Evolutionary conservation across 768 basidiomycete genomes (phyloP), one percentile per base, ranked within the genome.

Genomic region (Rhodotorula kratochvilovae): DNA sequence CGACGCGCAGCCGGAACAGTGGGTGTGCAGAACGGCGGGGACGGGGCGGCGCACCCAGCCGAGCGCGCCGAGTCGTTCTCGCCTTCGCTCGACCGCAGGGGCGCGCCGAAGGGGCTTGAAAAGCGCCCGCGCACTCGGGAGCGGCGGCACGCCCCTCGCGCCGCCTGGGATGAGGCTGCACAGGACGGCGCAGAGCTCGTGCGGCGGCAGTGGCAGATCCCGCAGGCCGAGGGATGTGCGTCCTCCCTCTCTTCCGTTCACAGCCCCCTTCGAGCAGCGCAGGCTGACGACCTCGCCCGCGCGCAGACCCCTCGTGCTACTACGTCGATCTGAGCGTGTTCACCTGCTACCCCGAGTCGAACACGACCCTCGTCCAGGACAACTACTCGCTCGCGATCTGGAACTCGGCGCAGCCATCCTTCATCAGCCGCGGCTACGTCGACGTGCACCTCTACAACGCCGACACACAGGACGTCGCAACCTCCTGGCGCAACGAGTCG

Each of bases 401-500:
- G 60, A 61, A 80, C 51, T 15, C 31, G 23, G 21, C 19, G 27
- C 35, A 27, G 16, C 61, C 55, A n/a, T 35, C 62, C 39, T 19
- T 57, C 53, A 29, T 59, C 55, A 25, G 16, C 19, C 46, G 43
- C 42, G 54, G 83, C 79, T 43, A 85, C 87, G 89, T 92, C 78
- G 84, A 92, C 80, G 82, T 92, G 73, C 91, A 85, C 81, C 88
- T 93, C 63, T 88, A 86, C 80, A 87, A 87, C 68, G 91, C 85
- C 36, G 89, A 90, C 77, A 86, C 88, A 11, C 83, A 83, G 54
- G 36, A 81, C 46, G 81, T 83, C 72, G 81, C 90, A 29, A 80
- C 84, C 33, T 81, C 81, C 67, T 84, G 81, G 46, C 10, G 76
- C 1, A 85, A 86, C 66, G 84, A 86, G 5, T 74, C 81, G 36